These are phyloP conservation scores for Pleodorina starrii DNA, from an alignment of 139 green algal genomes.

Conservation along the genomic window DNA sequence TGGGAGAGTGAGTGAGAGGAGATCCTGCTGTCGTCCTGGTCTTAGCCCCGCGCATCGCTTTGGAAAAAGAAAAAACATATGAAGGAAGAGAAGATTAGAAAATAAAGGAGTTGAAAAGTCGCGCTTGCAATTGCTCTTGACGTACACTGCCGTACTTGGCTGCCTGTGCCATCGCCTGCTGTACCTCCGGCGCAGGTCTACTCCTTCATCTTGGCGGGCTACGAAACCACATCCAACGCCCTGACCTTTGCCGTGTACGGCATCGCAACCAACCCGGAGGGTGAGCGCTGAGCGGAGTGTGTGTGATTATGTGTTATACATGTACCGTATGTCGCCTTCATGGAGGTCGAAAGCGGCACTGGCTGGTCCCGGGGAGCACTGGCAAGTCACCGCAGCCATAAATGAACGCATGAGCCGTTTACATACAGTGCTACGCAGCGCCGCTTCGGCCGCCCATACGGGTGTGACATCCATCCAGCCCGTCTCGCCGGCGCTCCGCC, in stretches of 20 bases:
- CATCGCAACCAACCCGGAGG: slow-evolving; percentile 52
- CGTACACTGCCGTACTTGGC: slow-evolving; percentile 33
- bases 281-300: background rate
- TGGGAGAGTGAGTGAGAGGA: background rate
- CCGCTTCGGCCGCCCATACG: no score
- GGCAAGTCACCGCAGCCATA: no score
- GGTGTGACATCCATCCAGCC: no score
- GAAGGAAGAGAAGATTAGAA: no score
- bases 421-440: no score
- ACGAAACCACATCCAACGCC: slow-evolving; percentile 67
- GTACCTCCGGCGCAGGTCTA: slow-evolving; percentile 44
- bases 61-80: no score
- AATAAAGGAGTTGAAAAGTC: no score
- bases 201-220: slow-evolving; percentile 62
- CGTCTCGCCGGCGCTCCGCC: no score
- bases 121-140: no score
- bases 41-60: background rate
- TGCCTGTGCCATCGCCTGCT: background rate
- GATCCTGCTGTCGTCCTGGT: background rate
- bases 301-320: background rate
- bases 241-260: slow-evolving; percentile 63
- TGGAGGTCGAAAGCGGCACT: background rate
- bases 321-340: background rate
- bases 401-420: no score
- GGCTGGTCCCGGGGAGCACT: background rate